A percentile compares a stretch with the other conserved stretches of the same genome.
Conservation (phyloP, 1,284 basidiomycete genomes). For the Lignosus rhinocerotis region DNA sequence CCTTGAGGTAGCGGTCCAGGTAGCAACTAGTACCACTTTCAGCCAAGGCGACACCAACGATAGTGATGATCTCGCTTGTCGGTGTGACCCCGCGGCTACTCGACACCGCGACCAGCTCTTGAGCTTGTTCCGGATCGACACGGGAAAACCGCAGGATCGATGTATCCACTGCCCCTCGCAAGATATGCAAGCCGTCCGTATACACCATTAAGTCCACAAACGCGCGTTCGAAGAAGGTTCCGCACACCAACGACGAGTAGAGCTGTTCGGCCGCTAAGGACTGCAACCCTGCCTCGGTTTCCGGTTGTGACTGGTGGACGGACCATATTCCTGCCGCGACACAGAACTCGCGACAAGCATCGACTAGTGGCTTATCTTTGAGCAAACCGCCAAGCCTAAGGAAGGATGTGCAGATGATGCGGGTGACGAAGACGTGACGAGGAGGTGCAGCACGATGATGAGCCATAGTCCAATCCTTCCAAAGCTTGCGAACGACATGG, state of each 20-base stretch:
- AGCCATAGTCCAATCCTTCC: slow-evolving; percentile 40
- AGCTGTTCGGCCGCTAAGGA: slow-evolving; percentile 22
- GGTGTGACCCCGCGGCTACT: slow-evolving; percentile 11
- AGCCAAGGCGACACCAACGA: slow-evolving; percentile 18
- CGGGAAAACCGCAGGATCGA: slow-evolving; percentile 9
- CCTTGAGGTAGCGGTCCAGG: slow-evolving; percentile 16
- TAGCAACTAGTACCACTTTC: slow-evolving; percentile 9
- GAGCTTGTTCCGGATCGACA: slow-evolving; percentile 16
- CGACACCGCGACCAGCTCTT: slow-evolving; percentile 16
- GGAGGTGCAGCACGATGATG: slow-evolving; percentile 21
- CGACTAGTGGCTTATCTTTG: slow-evolving; percentile 39
- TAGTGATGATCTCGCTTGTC: slow-evolving; percentile 2
- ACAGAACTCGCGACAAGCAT: slow-evolving; percentile 29
- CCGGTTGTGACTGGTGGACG: background rate
- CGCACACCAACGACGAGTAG: slow-evolving; percentile 16
- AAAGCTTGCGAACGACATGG: slow-evolving; percentile 38
- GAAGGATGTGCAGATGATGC: slow-evolving; percentile 46
- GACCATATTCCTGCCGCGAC: slow-evolving; percentile 8
- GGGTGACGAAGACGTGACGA: slow-evolving; percentile 31
- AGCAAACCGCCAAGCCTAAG: slow-evolving; percentile 44
- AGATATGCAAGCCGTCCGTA: slow-evolving; percentile 3
- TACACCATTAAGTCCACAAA: slow-evolving; percentile 17
- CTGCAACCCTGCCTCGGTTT: slow-evolving; percentile 1
- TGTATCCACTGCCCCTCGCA: slow-evolving; percentile 14
- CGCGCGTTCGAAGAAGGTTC: slow-evolving; percentile 19